Evolutionary conservation across 805 yeast genomes (phyloP), one percentile per base, ranked within the genome.

Genomic region (Suhomyces kilbournensis): DNA sequence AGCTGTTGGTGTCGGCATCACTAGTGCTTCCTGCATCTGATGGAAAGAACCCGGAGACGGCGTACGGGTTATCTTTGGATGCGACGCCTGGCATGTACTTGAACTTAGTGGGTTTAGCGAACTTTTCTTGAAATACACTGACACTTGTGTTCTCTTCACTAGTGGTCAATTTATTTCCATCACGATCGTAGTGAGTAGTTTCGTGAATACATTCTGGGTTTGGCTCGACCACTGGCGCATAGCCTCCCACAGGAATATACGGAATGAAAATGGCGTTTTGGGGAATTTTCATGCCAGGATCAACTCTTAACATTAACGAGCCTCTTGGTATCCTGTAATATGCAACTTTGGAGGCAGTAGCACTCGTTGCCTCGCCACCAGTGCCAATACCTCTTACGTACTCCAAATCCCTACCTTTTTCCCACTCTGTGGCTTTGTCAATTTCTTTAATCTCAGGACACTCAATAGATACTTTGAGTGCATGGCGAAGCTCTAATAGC

Each of bases 261-360:
- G 59, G 59, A 7, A 66, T 49, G 2, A 67, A 64, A 7, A 68
- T 61, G 7, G 74, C 73, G 23, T 70, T 70, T 2, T 51, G 47
- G 3, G 75, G 74, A 8, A 67, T 47, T 7, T 55, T 57, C 52
- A 58, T 54, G 1, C 72, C 72, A 2, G 66, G 68, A 14, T 59
- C 64, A 0, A 65, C 53, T 44, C 58, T 55, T 42, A 69, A 49
- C 44, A 63, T 59, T 23, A 47, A 50, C 15, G 61, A 56, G 1
- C 59, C 62, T 8, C 50, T 47, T 4, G 55, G 55, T 35, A 49
- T 34, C 35, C 34, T 23, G 26, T 23, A 30, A n/a, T 32, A 32
- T 32, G 17, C 35, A 32, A n/a, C 17, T 32, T 32, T n/a, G 12
- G 17, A 4, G 4, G 32, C 32, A 9, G n/a, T n/a, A 12, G n/a